Conservation (phyloP, 257 asterid species). For the Fraxinus pennsylvanica region DNA sequence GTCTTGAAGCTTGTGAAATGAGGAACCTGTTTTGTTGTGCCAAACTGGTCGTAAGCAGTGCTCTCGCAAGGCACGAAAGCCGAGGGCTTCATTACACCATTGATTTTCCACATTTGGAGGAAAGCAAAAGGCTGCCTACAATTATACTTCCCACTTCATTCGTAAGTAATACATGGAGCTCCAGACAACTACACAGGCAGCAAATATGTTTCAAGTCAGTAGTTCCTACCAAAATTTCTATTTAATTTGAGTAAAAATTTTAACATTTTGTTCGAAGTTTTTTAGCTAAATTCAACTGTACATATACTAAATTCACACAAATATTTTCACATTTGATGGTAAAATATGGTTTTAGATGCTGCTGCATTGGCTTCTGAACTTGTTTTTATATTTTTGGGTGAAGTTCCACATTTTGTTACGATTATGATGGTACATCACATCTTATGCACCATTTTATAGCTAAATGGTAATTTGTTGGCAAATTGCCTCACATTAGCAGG, state of each 20-base stretch:
- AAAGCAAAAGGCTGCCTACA: slow-evolving; percentile 89
- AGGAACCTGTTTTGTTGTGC: slow-evolving; percentile 94
- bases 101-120: slow-evolving; percentile 78
- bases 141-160: slow-evolving; percentile 68
- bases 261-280: background rate
- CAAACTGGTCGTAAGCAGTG: slow-evolving; percentile 83
- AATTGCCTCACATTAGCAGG: too few species aligned
- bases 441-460: background rate
- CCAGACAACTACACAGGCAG: slow-evolving; percentile 70
- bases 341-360: background rate
- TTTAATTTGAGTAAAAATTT: background rate
- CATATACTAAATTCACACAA: background rate
- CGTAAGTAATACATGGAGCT: slow-evolving; percentile 75
- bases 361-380: background rate
- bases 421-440: background rate
- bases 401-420: background rate
- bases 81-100: slow-evolving; percentile 85
- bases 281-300: background rate
- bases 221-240: slow-evolving; percentile 34
- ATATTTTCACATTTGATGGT: background rate
- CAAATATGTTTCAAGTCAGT: slow-evolving; percentile 36
- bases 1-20: slow-evolving; percentile 90
- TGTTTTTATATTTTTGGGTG: background rate
- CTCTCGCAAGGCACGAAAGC: slow-evolving; percentile 88
- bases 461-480: background rate